Evolutionary conservation across 2,329 filamentous ascomycete species (phyloP), one percentile per base, ranked within the genome.

Genomic region (Colletotrichum echinochloae): DNA sequence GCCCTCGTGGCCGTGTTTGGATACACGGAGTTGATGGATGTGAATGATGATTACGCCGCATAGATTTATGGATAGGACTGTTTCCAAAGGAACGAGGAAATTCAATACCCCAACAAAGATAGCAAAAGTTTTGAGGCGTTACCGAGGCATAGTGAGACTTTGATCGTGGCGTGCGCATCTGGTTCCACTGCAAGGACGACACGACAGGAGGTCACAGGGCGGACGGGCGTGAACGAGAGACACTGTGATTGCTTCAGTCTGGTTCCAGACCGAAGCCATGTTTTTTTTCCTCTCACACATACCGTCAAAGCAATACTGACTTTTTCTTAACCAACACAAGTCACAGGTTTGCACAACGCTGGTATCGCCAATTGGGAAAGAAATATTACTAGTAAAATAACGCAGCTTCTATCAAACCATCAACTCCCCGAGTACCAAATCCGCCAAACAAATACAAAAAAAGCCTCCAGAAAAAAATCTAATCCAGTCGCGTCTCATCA

Each of bases 41-140:
- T 18, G 60, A 55, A 71, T 39, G 68, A 71, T 48, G 46, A 39
- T 52, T 41, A 59, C 66, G 68, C 56, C 48, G 44, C 39, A 71
- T 44, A 51, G 44, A 68, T 63, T 57, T 48, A 59, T 49, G 52
- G 59, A 67, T 70, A 70, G 16, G 63, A 54, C 44, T 33, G 46
- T 46, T 30, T 63, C 30, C 16, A 33, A 49, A 44, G 49, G 7
- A 54, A 54, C 5, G 35, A 54, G 49, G 26, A 5, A 33, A 41
- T 52, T 8, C 28, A 49, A 60, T 63, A 20, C 33, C 51, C 44
- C 16, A 8, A 8, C 16, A 18, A 51, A 16, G 20, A 28, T 23
- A 39, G 39, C n/a, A 8, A 6, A 20, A 26, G 18, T 37, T 37
- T 33, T 18, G 35, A 18, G 39, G 30, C 20, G 30, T 11, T 18